Conservation (phyloP, 495 filamentous ascomycete genomes). For the Neurospora sp. region DNA sequence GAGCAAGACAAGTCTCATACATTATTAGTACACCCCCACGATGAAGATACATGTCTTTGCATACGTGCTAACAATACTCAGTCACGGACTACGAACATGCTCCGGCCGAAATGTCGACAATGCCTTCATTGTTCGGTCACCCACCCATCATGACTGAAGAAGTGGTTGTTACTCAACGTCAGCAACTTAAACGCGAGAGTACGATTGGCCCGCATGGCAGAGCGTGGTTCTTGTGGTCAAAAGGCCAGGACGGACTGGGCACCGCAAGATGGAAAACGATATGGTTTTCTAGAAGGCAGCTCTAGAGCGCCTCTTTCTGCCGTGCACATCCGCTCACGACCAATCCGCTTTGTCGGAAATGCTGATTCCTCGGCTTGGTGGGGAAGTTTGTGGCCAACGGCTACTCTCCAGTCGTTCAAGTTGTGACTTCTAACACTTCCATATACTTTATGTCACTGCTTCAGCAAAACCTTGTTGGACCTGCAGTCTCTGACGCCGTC, state of each 20-base stretch:
- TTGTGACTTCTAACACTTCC: neutral
- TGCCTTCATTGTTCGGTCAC: neutral
- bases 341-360: neutral
- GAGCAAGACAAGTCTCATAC: constrained; percentile 2
- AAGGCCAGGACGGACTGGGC: neutral
- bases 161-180: neutral
- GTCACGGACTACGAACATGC: neutral
- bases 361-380: neutral
- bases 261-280: neutral
- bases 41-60: neutral
- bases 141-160: neutral
- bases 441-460: neutral
- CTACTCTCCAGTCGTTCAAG: neutral
- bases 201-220: neutral
- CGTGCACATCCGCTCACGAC: neutral
- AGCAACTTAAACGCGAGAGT: neutral
- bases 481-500: neutral
- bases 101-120: neutral
- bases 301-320: neutral
- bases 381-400: neutral
- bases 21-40: neutral
- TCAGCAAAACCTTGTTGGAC: neutral
- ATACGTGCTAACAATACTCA: neutral
- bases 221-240: neutral
- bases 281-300: neutral